These are phyloP conservation scores for Gyromitra esculenta DNA, from an alignment of 2,329 filamentous ascomycete species.

Conservation along the genomic window DNA sequence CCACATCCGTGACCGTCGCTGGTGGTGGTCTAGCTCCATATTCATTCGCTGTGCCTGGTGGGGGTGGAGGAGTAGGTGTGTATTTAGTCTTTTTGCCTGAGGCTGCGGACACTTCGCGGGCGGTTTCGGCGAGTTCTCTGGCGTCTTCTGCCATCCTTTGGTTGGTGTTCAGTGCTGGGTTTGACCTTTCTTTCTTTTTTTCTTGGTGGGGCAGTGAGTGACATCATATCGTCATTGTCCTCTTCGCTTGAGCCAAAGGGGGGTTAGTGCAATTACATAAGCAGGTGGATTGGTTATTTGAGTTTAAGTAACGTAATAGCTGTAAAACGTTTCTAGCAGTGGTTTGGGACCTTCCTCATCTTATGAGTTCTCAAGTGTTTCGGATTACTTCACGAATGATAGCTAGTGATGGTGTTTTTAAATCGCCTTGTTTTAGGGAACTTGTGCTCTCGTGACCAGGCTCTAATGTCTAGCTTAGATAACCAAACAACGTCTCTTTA, in stretches of 20 bases:
- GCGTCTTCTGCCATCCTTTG: conserved; percentile 38
- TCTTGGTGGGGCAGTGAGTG: background rate
- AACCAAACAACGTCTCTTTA: too few relatives aligned
- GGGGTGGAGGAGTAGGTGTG: conserved; percentile 6
- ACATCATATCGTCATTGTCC: background rate
- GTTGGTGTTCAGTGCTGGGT: background rate
- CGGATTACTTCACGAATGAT: too few relatives aligned
- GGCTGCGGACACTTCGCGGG: background rate
- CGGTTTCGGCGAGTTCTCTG: conserved; percentile 8
- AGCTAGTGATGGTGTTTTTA: too few relatives aligned
- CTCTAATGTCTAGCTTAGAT: too few relatives aligned
- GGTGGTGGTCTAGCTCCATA: conserved; percentile 60
- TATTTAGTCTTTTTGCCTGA: conserved; percentile 10
- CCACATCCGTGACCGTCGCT: conserved; percentile 69
- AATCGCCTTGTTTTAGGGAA: too few relatives aligned
- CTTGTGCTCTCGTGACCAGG: too few relatives aligned
- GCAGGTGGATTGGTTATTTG: background rate
- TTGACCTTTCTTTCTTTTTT: background rate
- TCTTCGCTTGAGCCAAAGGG: background rate
- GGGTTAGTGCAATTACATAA: background rate
- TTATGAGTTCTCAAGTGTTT: background rate
- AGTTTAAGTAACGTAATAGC: background rate
- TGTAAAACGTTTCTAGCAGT: background rate
- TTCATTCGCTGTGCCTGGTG: conserved; percentile 40
- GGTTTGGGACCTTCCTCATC: background rate